Percentiles rank a stretch among this genome's conserved stretches.
These are phyloP conservation scores for Aspergillus aculeatinus DNA, from an alignment of 2,329 filamentous ascomycete genomes.

Conservation along the genomic window DNA sequence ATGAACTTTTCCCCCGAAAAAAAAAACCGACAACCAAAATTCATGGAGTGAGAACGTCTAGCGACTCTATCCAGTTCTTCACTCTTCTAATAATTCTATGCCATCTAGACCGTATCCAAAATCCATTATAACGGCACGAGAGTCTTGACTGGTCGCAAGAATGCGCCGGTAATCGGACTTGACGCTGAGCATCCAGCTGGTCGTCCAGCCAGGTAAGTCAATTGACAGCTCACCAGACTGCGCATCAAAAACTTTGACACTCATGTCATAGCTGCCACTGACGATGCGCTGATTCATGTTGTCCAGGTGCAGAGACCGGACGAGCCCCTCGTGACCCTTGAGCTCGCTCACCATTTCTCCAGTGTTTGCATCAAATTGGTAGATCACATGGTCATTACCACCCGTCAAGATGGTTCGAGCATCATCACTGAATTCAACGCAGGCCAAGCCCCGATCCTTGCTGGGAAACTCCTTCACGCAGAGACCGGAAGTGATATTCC, in stretches of 20 bases:
- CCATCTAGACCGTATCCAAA: slow-evolving; percentile 67
- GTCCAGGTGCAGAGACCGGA: slow-evolving; percentile 88
- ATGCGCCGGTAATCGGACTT: slow-evolving; percentile 95
- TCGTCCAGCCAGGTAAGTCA: slow-evolving; percentile 91
- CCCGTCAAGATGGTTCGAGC: slow-evolving; percentile 90
- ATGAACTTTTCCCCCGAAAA: slow-evolving; percentile 4
- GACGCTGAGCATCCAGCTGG: slow-evolving; percentile 92
- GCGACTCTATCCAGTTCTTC: slow-evolving; percentile 9
- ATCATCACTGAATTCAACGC: slow-evolving; percentile 93
- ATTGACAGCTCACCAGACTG: slow-evolving; percentile 74
- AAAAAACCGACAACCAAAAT: neutral
- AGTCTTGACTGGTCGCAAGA: slow-evolving; percentile 91
- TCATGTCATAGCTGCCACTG: slow-evolving; percentile 90
- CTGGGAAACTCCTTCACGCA: slow-evolving; percentile 87
- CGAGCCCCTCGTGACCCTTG: slow-evolving; percentile 78
- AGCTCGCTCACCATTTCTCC: slow-evolving; percentile 80
- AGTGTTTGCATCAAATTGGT: slow-evolving; percentile 92
- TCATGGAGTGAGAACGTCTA: slow-evolving; percentile 5
- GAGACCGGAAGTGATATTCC: slow-evolving; percentile 87
- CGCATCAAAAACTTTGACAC: slow-evolving; percentile 92
- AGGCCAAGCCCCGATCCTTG: slow-evolving; percentile 90
- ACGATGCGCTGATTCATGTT: slow-evolving; percentile 80
- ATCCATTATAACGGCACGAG: slow-evolving; percentile 88
- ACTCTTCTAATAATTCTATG: slow-evolving; percentile 52
- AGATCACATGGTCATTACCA: slow-evolving; percentile 92